These are phyloP conservation scores for Colletotrichum orchidophilum DNA, from an alignment of 2,329 filamentous ascomycete genomes.

Conservation along the genomic window DNA sequence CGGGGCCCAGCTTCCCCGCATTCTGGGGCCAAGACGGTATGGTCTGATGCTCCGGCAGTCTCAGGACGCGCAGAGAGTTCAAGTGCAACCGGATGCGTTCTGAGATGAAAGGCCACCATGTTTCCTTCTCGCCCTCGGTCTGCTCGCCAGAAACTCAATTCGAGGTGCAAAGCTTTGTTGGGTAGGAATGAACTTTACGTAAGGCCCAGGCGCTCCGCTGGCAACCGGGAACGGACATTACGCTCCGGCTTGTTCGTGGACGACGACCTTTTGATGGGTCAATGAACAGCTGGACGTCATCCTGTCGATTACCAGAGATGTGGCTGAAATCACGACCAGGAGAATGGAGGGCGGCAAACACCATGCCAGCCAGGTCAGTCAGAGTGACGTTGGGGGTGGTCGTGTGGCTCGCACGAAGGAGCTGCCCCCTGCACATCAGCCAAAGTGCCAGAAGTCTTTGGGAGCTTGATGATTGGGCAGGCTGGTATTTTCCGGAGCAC, in stretches of 20 bases:
- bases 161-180: neutral
- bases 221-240: conserved; percentile 6
- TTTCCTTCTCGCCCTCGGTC: neutral
- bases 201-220: conserved; percentile 8
- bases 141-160: conserved; percentile 22
- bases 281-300: conserved; percentile 11
- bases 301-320: neutral
- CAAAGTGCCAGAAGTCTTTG: neutral
- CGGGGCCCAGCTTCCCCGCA: conserved; percentile 21
- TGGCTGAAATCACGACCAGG: conserved; percentile 12
- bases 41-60: conserved; percentile 27
- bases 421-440: conserved; percentile 16
- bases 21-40: neutral
- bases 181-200: neutral
- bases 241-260: conserved; percentile 12
- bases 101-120: conserved; percentile 2
- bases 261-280: neutral
- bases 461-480: conserved; percentile 24
- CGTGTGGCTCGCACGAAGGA: conserved; percentile 29
- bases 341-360: neutral
- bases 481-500: neutral
- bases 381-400: conserved; percentile 23
- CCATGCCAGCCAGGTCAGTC: conserved; percentile 2
- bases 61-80: conserved; percentile 26
- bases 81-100: neutral